phyloP scores from a whole-genome alignment of 495 filamentous ascomycete genomes.

The Bryoglossum gracile region DNA sequence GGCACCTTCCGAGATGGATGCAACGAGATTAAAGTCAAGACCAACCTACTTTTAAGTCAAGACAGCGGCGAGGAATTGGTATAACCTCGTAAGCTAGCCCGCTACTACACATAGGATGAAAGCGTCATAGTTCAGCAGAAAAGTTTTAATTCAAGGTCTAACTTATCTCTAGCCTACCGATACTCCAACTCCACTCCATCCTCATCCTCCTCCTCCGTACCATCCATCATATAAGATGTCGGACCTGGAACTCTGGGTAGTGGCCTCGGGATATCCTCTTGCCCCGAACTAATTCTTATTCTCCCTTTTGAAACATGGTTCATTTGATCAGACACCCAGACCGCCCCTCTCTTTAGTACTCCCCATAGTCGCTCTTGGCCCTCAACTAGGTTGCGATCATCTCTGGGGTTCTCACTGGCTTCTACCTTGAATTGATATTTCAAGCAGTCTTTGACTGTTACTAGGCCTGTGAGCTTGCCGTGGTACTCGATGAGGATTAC shows the following conservation, averaged over 20 bases:
- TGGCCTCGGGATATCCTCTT: conserved; percentile 13
- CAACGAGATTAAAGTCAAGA: too few species aligned
- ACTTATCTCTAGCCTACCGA: too few species aligned
- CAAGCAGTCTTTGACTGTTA: conserved; percentile 95
- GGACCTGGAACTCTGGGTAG: conserved; percentile 8
- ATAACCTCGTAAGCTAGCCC: too few species aligned
- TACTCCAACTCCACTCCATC: conserved; percentile 59
- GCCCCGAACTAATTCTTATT: conserved; percentile 34
- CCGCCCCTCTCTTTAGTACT: conserved; percentile 48
- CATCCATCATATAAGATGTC: conserved; percentile 48
- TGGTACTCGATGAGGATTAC: conserved; percentile 90
- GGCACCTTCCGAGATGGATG: too few species aligned
- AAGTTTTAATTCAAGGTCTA: too few species aligned
- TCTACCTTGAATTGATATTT: conserved; percentile 98
- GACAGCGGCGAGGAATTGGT: too few species aligned
- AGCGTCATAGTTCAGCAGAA: too few species aligned
- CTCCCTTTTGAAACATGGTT: conserved; percentile 40
- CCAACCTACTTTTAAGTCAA: too few species aligned
- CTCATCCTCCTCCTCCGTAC: conserved; percentile 50
- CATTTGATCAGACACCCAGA: conserved; percentile 48
- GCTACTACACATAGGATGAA: too few species aligned
- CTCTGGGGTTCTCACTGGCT: conserved; percentile 68
- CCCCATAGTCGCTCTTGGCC: conserved; percentile 65
- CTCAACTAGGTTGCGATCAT: conserved; percentile 34
- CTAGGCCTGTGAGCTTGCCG: conserved; percentile 72